These are phyloP conservation scores for Entrophospora sp. DNA, from an alignment of 192 early-diverging fungal genomes.

Conservation along the genomic window DNA sequence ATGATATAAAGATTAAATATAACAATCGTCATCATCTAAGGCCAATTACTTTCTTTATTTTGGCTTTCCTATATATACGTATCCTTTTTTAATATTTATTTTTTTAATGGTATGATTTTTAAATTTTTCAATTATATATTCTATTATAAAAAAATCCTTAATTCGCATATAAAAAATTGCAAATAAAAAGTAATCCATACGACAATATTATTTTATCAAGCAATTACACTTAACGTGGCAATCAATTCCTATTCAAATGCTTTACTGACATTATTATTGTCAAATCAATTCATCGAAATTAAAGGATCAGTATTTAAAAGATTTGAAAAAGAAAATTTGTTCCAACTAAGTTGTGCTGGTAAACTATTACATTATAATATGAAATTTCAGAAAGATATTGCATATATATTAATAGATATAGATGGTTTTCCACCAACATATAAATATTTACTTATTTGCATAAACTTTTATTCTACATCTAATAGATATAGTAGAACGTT, in stretches of 20 bases:
- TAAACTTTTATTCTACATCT: too few species aligned
- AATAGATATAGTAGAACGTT: constrained; percentile 90
- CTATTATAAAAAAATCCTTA: too few species aligned
- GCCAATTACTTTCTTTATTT: constrained; percentile 52
- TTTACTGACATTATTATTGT: constrained; percentile 83
- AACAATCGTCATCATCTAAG: constrained; percentile 34
- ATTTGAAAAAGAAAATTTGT: constrained; percentile 95
- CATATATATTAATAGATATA: too few species aligned
- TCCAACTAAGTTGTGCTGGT: constrained; percentile 90
- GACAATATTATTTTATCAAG: constrained; percentile 88
- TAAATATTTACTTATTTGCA: too few species aligned
- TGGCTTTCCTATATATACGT: constrained; percentile 81
- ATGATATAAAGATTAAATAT: constrained; percentile 20
- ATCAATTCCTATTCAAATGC: constrained; percentile 96
- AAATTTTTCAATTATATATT: too few species aligned
- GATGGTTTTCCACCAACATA: too few species aligned
- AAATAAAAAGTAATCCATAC: constrained; percentile 60
- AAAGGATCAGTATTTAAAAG: constrained; percentile 95
- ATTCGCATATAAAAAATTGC: too few species aligned
- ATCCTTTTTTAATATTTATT: constrained; percentile 23
- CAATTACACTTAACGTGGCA: constrained; percentile 92
- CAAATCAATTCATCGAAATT: constrained; percentile 98
- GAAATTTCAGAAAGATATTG: too few species aligned
- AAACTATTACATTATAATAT: too few species aligned
- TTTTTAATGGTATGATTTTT: too few species aligned